Conservation (phyloP, 257 asterid species). For the Cynanchum wilfordii region DNA sequence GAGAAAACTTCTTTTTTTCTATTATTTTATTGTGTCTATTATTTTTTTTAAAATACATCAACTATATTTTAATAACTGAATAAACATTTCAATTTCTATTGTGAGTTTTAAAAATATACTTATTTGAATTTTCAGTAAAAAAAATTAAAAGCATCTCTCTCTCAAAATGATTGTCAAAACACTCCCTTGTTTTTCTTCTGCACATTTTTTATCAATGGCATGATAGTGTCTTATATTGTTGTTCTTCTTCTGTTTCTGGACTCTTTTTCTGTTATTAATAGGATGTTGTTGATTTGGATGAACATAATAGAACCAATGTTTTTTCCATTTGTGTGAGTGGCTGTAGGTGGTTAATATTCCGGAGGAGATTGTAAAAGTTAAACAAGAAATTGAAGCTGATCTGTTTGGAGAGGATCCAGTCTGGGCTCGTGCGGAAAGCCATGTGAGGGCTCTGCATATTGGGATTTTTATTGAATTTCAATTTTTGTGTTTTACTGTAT, state of each 20-base stretch:
- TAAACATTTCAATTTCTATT: no score
- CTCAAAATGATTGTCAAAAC: no score
- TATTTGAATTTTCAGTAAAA: no score
- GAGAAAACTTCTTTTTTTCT: not conserved
- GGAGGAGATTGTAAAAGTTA: slow-evolving; percentile 63
- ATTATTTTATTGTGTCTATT: not conserved
- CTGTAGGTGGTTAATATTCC: slow-evolving; percentile 51
- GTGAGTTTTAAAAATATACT: no score
- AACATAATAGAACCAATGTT: not conserved
- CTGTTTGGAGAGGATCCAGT: slow-evolving; percentile 61
- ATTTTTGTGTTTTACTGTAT: not conserved
- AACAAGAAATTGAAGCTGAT: slow-evolving; percentile 81
- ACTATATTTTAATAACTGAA: no score
- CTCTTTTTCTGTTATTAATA: not conserved
- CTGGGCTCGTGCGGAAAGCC: slow-evolving; percentile 65
- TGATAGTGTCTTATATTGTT: not conserved
- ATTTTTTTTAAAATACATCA: no score
- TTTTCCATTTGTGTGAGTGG: slow-evolving; percentile 9
- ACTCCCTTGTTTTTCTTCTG: not conserved
- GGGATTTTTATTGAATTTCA: not conserved
- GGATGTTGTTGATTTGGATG: no score
- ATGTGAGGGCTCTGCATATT: slow-evolving; percentile 41
- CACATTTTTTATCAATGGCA: not conserved
- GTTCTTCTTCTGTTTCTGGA: not conserved
- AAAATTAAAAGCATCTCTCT: no score